These are phyloP conservation scores for Alternaria solani DNA, from an alignment of 2,329 filamentous ascomycete species.

Conservation along the genomic window DNA sequence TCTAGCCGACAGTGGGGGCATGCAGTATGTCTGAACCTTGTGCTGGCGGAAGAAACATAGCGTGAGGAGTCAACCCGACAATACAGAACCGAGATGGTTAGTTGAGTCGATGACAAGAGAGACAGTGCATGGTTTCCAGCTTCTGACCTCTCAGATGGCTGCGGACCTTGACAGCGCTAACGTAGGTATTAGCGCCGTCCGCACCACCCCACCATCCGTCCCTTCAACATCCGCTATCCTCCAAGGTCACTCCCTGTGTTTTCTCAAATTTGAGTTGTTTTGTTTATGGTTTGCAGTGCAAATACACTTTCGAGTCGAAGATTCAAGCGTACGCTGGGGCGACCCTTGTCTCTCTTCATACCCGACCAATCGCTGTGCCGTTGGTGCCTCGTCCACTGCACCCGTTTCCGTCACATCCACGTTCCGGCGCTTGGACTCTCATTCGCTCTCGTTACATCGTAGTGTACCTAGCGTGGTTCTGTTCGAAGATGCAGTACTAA, in stretches of 20 bases:
- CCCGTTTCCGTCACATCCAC: not conserved
- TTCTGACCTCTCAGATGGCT: not conserved
- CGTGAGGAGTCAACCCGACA: not conserved
- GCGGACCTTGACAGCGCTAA: not conserved
- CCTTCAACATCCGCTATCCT: not conserved
- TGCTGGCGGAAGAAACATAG: not conserved
- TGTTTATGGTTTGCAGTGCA: not conserved
- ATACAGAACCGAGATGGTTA: not conserved
- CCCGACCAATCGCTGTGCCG: not conserved
- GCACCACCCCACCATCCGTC: not conserved
- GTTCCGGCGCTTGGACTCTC: not conserved
- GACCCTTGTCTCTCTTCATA: not conserved
- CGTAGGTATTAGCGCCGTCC: not conserved
- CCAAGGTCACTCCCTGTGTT: not conserved
- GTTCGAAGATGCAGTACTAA: too few species aligned
- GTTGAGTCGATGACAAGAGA: not conserved
- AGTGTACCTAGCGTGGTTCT: not conserved
- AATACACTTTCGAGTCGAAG: not conserved
- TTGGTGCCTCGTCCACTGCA: not conserved
- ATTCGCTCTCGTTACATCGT: not conserved
- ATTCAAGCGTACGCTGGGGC: not conserved
- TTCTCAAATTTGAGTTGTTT: not conserved
- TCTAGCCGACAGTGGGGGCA: conserved; percentile 1
- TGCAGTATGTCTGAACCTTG: not conserved
- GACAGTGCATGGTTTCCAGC: not conserved